These are phyloP conservation scores for Ceratobasidium theobromae DNA, from an alignment of 1,284 basidiomycete genomes.

Conservation along the genomic window DNA sequence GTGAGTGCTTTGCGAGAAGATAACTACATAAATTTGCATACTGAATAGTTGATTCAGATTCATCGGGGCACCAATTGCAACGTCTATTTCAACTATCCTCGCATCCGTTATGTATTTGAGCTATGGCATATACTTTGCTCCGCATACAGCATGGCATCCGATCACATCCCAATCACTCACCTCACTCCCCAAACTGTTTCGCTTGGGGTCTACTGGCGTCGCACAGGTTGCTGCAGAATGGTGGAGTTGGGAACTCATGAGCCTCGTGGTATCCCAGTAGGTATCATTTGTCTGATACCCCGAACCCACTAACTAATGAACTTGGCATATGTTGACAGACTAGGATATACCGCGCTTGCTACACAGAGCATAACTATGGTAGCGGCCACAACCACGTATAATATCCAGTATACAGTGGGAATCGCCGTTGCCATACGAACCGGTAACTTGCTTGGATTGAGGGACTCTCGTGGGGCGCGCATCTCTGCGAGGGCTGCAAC, in stretches of 20 bases:
- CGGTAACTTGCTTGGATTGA: slow-evolving; percentile 37
- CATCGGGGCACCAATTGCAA: slow-evolving; percentile 88
- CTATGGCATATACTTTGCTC: slow-evolving; percentile 73
- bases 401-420: slow-evolving; percentile 66
- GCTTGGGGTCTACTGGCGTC: slow-evolving; percentile 77
- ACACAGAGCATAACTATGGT: slow-evolving; percentile 50
- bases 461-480: background rate
- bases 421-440: slow-evolving; percentile 83
- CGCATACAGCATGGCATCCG: slow-evolving; percentile 83
- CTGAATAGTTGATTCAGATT: slow-evolving; percentile 50
- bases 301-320: too few relatives aligned
- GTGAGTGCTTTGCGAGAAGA: too few relatives aligned
- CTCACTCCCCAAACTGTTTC: slow-evolving; percentile 68
- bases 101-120: slow-evolving; percentile 65
- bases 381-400: slow-evolving; percentile 6
- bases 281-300: too few relatives aligned
- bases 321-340: too few relatives aligned
- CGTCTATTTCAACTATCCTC: slow-evolving; percentile 84
- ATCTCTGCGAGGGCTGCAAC: slow-evolving; percentile 59
- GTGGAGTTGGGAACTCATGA: slow-evolving; percentile 88
- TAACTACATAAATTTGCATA: too few relatives aligned
- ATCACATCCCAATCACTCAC: slow-evolving; percentile 65
- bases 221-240: slow-evolving; percentile 76
- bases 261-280: slow-evolving; percentile 59
- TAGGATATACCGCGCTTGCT: slow-evolving; percentile 50